These are phyloP conservation scores for Amauroascus verrucosus DNA, from an alignment of 2,329 filamentous ascomycete species.

Conservation along the genomic window DNA sequence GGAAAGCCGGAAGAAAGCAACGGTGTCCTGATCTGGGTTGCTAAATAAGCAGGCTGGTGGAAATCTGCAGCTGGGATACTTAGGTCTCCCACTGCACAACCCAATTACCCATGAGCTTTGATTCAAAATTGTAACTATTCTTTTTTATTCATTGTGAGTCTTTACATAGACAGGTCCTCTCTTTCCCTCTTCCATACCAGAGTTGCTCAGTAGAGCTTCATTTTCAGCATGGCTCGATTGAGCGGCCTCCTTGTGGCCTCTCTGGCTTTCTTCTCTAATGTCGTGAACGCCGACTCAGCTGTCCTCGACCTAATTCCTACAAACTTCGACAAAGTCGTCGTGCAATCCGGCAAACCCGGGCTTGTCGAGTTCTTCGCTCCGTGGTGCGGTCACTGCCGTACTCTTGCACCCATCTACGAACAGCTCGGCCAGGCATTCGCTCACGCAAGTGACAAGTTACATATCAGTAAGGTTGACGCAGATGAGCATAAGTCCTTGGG, in stretches of 20 bases:
- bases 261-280: conserved; percentile 42
- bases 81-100: neutral
- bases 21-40: neutral
- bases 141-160: neutral
- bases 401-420: conserved; percentile 85
- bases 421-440: conserved; percentile 70
- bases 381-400: conserved; percentile 99
- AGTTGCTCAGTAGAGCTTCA: neutral
- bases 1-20: neutral
- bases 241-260: conserved; percentile 38
- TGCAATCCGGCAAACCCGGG: conserved; percentile 86
- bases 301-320: conserved; percentile 80
- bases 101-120: neutral
- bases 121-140: neutral
- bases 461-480: conserved; percentile 92
- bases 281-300: conserved; percentile 60
- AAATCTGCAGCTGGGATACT: neutral
- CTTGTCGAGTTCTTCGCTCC: conserved; percentile 97
- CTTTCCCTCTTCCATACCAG: neutral
- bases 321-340: conserved; percentile 86
- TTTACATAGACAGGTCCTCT: neutral
- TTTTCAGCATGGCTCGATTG: conserved; percentile 36
- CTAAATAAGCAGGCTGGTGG: neutral
- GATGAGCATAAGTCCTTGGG: conserved; percentile 78
- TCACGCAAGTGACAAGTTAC: conserved; percentile 62